A percentile compares a stretch with the other conserved stretches of the same genome.
Conservation (phyloP, 2,329 filamentous ascomycete genomes). For the Ilyonectria mors-panacis region DNA sequence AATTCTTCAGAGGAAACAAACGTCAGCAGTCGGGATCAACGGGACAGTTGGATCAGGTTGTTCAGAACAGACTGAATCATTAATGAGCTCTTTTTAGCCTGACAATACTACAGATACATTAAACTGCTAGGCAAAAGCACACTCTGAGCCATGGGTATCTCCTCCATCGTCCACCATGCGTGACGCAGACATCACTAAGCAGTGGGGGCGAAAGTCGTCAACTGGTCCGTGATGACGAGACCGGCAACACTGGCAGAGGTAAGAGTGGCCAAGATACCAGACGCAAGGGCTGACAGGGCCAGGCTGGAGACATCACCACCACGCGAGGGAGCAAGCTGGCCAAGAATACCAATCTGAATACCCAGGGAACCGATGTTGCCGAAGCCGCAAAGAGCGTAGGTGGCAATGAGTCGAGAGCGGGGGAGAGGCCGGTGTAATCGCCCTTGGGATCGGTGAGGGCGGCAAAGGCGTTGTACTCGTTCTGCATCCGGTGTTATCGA, state of each 20-base stretch:
- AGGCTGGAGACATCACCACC: constrained; percentile 82
- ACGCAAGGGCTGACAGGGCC: constrained; percentile 82
- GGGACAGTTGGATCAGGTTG: not conserved
- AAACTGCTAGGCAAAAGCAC: constrained; percentile 14
- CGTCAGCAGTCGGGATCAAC: too few relatives aligned
- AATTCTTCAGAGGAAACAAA: too few relatives aligned
- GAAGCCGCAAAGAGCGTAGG: constrained; percentile 87
- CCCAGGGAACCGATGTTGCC: constrained; percentile 91
- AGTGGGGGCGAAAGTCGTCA: constrained; percentile 35
- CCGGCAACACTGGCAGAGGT: constrained; percentile 85
- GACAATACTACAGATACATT: constrained; percentile 22
- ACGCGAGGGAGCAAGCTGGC: constrained; percentile 82
- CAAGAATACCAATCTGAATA: constrained; percentile 90
- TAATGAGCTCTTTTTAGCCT: constrained; percentile 21
- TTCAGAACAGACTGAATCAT: constrained; percentile 10
- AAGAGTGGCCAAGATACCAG: constrained; percentile 84
- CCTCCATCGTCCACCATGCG: not conserved
- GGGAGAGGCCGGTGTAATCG: constrained; percentile 71
- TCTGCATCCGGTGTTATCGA: constrained; percentile 57
- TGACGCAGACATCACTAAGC: not conserved
- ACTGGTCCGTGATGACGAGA: constrained; percentile 75
- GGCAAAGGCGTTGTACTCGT: constrained; percentile 84
- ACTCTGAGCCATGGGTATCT: constrained; percentile 17
- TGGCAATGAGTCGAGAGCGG: constrained; percentile 85
- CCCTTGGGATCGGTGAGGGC: constrained; percentile 66